Evolutionary conservation across 768 basidiomycete genomes (phyloP).

Genomic region (Phanerochaete carnosa): DNA sequence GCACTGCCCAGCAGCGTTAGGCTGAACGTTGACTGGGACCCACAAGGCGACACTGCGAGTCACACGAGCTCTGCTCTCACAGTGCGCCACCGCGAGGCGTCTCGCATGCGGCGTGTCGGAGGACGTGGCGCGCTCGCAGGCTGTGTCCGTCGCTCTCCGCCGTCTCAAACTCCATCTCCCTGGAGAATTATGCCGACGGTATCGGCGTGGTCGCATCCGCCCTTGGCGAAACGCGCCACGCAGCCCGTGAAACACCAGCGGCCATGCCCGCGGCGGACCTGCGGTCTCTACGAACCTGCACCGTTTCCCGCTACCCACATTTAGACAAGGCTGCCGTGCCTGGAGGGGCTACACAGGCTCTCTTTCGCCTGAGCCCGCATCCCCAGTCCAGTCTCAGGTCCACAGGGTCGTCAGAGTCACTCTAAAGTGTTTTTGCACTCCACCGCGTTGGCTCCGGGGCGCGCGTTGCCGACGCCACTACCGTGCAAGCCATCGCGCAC

Average conservation of each 20-base stretch:
- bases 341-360: not conserved
- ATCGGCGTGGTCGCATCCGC: not conserved
- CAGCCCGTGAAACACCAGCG: no score
- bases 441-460: not conserved
- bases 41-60: constrained; percentile 3
- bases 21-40: not conserved
- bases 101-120: not conserved
- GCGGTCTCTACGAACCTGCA: not conserved
- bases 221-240: not conserved
- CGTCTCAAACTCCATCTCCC: no score
- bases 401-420: not conserved
- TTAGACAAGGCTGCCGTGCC: not conserved
- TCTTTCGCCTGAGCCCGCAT: no score
- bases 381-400: not conserved
- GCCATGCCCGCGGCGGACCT: not conserved
- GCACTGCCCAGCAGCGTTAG: not conserved
- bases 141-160: not conserved
- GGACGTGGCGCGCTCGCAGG: not conserved
- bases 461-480: not conserved
- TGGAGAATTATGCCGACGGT: not conserved
- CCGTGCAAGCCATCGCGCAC: not conserved
- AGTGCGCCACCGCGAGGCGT: not conserved
- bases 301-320: not conserved
- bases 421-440: not conserved
- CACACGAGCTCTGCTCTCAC: not conserved